Conservation (phyloP, 352 stramenopile genomes). For the Pythium rhizo-oryzae region DNA sequence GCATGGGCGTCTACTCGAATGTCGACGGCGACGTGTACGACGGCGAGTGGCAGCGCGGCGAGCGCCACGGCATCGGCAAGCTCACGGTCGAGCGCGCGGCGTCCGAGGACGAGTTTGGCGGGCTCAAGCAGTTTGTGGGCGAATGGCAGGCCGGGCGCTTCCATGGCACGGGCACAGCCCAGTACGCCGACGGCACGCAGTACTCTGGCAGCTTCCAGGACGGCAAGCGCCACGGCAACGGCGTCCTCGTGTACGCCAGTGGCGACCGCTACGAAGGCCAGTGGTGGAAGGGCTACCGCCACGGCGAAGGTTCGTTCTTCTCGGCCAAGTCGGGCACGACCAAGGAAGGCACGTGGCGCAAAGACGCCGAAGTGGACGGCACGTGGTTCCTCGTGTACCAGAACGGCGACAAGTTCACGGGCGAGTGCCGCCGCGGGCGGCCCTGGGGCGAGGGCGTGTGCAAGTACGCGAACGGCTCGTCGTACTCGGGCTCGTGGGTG, state of each 20-base stretch:
- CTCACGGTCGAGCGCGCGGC: conserved; percentile 34
- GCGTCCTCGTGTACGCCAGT: conserved; percentile 43
- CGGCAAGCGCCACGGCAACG: conserved; percentile 75
- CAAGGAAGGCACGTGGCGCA: conserved; percentile 72
- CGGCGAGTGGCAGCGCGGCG: conserved; percentile 59
- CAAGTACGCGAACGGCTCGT: conserved; percentile 89
- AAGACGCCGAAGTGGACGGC: conserved; percentile 56
- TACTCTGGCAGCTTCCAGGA: conserved; percentile 87
- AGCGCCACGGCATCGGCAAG: conserved; percentile 67
- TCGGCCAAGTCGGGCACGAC: conserved; percentile 61
- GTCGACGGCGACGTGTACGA: conserved; percentile 65
- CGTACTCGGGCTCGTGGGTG: conserved; percentile 88
- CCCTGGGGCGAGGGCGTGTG: conserved; percentile 85
- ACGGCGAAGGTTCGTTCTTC: conserved; percentile 62
- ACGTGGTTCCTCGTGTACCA: conserved; percentile 71
- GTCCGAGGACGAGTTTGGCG: conserved; percentile 40
- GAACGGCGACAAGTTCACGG: conserved; percentile 80
- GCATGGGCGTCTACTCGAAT: conserved; percentile 65
- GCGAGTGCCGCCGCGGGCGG: conserved; percentile 51
- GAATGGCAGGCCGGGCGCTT: conserved; percentile 66
- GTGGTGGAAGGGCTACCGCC: conserved; percentile 74
- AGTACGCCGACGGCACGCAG: conserved; percentile 86
- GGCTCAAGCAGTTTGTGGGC: conserved; percentile 63
- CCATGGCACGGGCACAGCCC: conserved; percentile 79
- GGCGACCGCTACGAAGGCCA: conserved; percentile 70